phyloP scores from a whole-genome alignment of 805 yeast species.

The Yamadazyma takamatsuzukensis region DNA sequence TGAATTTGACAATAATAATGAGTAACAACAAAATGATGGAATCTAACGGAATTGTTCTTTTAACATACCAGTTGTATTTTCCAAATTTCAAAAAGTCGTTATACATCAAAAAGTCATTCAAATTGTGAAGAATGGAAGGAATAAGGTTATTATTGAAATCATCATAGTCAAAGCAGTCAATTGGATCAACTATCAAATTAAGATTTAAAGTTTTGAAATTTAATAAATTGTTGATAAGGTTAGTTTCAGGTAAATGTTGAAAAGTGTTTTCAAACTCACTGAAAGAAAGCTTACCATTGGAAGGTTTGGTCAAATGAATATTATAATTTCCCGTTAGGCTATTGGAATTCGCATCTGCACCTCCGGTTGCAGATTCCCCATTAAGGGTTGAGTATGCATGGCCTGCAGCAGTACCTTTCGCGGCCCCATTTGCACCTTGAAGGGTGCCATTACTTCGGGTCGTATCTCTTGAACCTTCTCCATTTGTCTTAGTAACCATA shows the following conservation, averaged over 20 bases:
- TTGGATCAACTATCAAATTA: slow-evolving; percentile 27
- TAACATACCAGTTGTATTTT: slow-evolving; percentile 57
- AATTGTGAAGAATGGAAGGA: slow-evolving; percentile 54
- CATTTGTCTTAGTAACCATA: too few species aligned
- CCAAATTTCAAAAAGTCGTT: slow-evolving; percentile 51
- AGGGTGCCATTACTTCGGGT: too few species aligned
- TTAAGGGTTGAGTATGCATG: too few species aligned
- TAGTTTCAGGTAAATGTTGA: slow-evolving; percentile 34
- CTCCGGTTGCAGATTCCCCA: too few species aligned
- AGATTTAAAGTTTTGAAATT: slow-evolving; percentile 31
- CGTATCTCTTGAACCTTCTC: too few species aligned
- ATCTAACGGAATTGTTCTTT: slow-evolving; percentile 59
- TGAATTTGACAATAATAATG: slow-evolving; percentile 51
- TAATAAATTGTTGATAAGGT: slow-evolving; percentile 29
- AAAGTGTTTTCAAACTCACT: slow-evolving; percentile 39
- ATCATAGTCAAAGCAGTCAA: slow-evolving; percentile 44
- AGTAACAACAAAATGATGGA: slow-evolving; percentile 51
- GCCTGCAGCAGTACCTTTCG: too few species aligned
- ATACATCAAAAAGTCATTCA: slow-evolving; percentile 52
- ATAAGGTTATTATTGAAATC: slow-evolving; percentile 51
- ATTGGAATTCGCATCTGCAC: too few species aligned
- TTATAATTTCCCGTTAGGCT: too few species aligned
- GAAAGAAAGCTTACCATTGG: slow-evolving; percentile 28
- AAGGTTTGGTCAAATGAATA: slow-evolving; percentile 13
- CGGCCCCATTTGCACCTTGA: too few species aligned